Evolutionary conservation across 306 rosid species (phyloP).

Genomic region (Phaseolus lunatus): DNA sequence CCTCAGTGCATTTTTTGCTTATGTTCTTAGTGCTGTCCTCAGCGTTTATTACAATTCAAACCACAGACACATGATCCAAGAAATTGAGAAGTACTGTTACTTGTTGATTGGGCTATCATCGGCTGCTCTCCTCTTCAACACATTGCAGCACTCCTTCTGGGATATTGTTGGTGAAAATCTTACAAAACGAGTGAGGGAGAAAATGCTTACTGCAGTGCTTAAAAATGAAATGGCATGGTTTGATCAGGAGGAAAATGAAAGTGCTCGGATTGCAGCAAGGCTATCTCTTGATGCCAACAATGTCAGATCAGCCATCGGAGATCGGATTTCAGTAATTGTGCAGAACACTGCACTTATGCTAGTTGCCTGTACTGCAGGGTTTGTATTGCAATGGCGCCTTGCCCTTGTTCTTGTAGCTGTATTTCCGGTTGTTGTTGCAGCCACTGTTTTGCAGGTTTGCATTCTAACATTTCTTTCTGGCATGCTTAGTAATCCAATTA

Average conservation of each 20-base stretch:
- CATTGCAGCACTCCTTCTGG: constrained; percentile 96
- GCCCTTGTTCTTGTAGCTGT: constrained; percentile 94
- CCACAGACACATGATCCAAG: constrained; percentile 75
- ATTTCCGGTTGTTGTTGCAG: constrained; percentile 95
- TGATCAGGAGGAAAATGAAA: constrained; percentile 93
- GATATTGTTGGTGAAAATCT: constrained; percentile 95
- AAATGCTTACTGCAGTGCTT: constrained; percentile 77
- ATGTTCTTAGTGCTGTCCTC: constrained; percentile 88
- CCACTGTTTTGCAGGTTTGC: constrained; percentile 89
- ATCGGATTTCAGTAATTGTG: constrained; percentile 89
- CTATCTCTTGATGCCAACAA: constrained; percentile 92
- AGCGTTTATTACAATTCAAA: constrained; percentile 84
- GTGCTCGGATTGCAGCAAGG: constrained; percentile 86
- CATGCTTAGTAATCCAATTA: constrained; percentile 1
- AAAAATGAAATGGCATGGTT: constrained; percentile 98
- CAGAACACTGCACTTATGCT: constrained; percentile 94
- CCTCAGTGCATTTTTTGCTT: constrained; percentile 91
- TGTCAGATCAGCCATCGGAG: constrained; percentile 96
- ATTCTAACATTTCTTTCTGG: constrained; percentile 23
- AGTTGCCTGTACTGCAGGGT: constrained; percentile 93
- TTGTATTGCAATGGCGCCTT: constrained; percentile 96
- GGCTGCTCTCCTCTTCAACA: constrained; percentile 88
- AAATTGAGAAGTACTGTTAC: constrained; percentile 84
- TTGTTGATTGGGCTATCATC: constrained; percentile 92
- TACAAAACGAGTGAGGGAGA: constrained; percentile 89